Evolutionary conservation across 352 stramenopile species (phyloP).

Genomic region (Globisporangium echinulatum): DNA sequence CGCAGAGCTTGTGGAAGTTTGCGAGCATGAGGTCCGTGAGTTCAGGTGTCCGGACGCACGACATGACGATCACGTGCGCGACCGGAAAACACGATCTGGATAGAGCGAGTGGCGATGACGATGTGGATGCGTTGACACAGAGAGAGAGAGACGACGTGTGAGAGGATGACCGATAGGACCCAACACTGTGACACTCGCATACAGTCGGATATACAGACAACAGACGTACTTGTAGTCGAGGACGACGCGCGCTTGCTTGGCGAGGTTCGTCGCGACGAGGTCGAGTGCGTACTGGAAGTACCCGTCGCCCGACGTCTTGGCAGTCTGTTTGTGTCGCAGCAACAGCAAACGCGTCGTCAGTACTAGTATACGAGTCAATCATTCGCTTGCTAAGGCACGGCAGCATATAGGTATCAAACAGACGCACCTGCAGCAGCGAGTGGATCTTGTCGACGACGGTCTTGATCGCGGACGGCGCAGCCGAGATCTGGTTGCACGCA

Average conservation of each 20-base stretch:
- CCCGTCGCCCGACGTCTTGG: constrained; percentile 39
- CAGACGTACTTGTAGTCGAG: constrained; percentile 70
- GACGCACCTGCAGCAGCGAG: constrained; percentile 41
- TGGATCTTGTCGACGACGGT: constrained; percentile 67
- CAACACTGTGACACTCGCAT: too few relatives aligned
- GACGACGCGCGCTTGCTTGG: constrained; percentile 56
- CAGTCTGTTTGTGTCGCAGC: constrained; percentile 21
- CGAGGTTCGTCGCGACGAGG: constrained; percentile 61
- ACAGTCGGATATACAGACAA: neutral
- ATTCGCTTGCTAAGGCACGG: neutral
- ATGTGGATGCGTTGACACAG: too few relatives aligned
- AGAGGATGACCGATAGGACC: too few relatives aligned
- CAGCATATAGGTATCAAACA: neutral
- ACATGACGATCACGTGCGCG: constrained; percentile 74
- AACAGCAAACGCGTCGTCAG: neutral
- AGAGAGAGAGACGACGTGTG: neutral
- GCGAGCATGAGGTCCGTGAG: constrained; percentile 64
- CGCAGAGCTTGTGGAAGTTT: constrained; percentile 68
- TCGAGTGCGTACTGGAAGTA: constrained; percentile 73
- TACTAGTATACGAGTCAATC: neutral
- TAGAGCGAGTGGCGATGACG: too few relatives aligned
- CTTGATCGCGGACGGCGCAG: constrained; percentile 54
- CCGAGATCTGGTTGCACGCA: constrained; percentile 77
- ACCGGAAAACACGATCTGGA: constrained; percentile 60
- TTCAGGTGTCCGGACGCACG: constrained; percentile 61